Base-by-base conservation (phyloP, 495 filamentous ascomycete species). In the Xanthoparmelia taractica region DNA sequence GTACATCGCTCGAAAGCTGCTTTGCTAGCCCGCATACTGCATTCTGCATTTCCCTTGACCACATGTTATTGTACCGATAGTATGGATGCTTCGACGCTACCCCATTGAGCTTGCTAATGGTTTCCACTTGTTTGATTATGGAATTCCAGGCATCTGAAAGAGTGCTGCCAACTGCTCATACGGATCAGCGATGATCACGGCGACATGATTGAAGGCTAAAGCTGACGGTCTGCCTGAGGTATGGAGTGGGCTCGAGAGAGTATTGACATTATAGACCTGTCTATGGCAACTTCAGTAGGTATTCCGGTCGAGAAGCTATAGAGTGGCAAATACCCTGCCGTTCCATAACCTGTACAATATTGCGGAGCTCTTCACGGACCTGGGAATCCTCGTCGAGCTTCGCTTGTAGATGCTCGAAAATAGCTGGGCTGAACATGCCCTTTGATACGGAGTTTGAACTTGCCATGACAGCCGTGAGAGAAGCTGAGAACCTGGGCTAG, bases 201-300 rank as follows among this genome's bases (percentile, higher is more conserved):
- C 34, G 8, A 33, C 13, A 8, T 25, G 33, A 4, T 52, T 0
- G 58, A 40, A 43, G 33, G 31, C 57, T 27, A 62, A 59, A 57
- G 79, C 85, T 70, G 78, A 96, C 93, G 78, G 60, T 95, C 82
- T 36, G 85, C 79, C 41, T 85, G 79, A 33, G 91, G 86, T 0
- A 91, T 95, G 7, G 91, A 94, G 73, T 98, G 94, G 40, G 91
- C 89, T 67, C 89, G 75, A n/a, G 93, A 91, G 54, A 97, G 83
- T 55, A 88, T 81, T 63, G 92, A 90, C 71, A 87, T 86, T 11
- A 88, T 87, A 62, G 80, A 83, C 65, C 90, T 82, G 29, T 79
- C 79, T 81, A 12, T 56, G 41, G 54, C 11, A 52, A 41, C 12
- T 17, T 63, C 23, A 63, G 59, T 50, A 58, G 37, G 23, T 4